A percentile compares a stretch with the other conserved stretches of the same genome.
Evolutionary conservation across 1,284 basidiomycete genomes (phyloP).

Genomic region (Pterula multifida): DNA sequence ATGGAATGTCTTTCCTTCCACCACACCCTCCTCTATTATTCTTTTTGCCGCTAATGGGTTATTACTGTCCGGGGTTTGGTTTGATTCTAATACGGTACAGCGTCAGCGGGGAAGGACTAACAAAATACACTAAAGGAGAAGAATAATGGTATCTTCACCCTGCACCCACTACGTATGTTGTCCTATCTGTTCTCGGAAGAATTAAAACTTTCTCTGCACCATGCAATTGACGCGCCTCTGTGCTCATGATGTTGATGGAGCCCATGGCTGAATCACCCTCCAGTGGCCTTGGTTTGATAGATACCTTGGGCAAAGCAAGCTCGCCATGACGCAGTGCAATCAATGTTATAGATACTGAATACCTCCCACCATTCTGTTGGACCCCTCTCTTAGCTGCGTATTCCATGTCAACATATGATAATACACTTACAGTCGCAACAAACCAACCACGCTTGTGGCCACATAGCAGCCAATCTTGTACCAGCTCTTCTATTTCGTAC

Average conservation of each 20-base stretch:
- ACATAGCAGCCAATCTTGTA: slow-evolving; percentile 73
- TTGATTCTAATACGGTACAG: not conserved
- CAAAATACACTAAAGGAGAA: not conserved
- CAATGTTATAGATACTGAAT: slow-evolving; percentile 51
- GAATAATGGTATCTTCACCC: not conserved
- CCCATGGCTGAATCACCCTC: slow-evolving; percentile 40
- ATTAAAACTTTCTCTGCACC: slow-evolving; percentile 66
- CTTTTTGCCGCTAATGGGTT: not conserved
- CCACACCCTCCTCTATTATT: slow-evolving; percentile 47
- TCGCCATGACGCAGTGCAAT: slow-evolving; percentile 73
- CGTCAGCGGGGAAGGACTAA: not conserved
- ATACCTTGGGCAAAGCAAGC: slow-evolving; percentile 57
- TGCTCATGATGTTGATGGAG: slow-evolving; percentile 44
- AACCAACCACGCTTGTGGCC: slow-evolving; percentile 66
- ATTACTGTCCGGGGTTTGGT: not conserved
- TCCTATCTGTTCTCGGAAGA: slow-evolving; percentile 66
- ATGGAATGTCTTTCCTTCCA: slow-evolving; percentile 85
- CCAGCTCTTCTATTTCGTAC: slow-evolving; percentile 67
- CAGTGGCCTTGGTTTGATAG: slow-evolving; percentile 44
- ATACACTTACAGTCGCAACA: slow-evolving; percentile 39
- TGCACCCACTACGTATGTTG: slow-evolving; percentile 54
- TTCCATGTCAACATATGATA: not conserved
- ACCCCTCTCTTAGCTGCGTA: slow-evolving; percentile 7
- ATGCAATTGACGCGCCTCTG: slow-evolving; percentile 64
- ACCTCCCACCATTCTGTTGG: slow-evolving; percentile 46